These are phyloP conservation scores for Hemileccinum impolitum DNA, from an alignment of 768 basidiomycete species.

Conservation along the genomic window DNA sequence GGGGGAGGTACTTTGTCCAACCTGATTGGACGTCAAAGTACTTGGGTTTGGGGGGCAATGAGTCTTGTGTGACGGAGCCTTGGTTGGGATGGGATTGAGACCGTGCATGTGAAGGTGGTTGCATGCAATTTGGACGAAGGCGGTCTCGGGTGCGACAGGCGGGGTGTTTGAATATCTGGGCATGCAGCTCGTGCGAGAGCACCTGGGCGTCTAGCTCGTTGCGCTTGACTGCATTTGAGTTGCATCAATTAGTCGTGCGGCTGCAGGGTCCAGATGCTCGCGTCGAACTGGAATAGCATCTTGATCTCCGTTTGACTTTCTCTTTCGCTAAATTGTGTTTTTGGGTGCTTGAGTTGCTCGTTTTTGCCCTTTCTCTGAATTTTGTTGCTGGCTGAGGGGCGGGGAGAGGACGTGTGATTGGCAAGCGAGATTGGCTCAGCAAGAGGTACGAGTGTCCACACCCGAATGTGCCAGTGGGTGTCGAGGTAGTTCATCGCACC, in stretches of 20 bases:
- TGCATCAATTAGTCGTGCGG: neutral
- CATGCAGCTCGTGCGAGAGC: conserved; percentile 74
- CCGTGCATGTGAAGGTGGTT: conserved; percentile 81
- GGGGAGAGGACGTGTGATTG: conserved; percentile 11
- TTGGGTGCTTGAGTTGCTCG: too few relatives aligned
- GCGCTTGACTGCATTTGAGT: conserved; percentile 49
- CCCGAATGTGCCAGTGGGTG: too few relatives aligned
- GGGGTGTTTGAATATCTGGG: conserved; percentile 74
- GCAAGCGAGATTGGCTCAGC: conserved; percentile 14
- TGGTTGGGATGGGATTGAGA: conserved; percentile 75
- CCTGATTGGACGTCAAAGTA: conserved; percentile 60
- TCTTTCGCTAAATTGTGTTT: too few relatives aligned
- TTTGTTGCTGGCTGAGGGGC: conserved; percentile 14
- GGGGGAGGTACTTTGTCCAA: conserved; percentile 84
- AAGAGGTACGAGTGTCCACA: too few relatives aligned
- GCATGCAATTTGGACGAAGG: conserved; percentile 70
- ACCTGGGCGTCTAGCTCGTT: conserved; percentile 94
- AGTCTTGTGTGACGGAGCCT: conserved; percentile 55
- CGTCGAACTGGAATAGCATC: neutral
- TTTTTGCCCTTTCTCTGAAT: neutral
- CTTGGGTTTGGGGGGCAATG: conserved; percentile 61
- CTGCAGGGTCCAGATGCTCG: neutral
- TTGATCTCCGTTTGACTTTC: too few relatives aligned
- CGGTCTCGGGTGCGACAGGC: conserved; percentile 58
- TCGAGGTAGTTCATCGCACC: too few relatives aligned